phyloP scores from a whole-genome alignment of 2,329 filamentous ascomycete species.

The Boeremia lycopersici region DNA sequence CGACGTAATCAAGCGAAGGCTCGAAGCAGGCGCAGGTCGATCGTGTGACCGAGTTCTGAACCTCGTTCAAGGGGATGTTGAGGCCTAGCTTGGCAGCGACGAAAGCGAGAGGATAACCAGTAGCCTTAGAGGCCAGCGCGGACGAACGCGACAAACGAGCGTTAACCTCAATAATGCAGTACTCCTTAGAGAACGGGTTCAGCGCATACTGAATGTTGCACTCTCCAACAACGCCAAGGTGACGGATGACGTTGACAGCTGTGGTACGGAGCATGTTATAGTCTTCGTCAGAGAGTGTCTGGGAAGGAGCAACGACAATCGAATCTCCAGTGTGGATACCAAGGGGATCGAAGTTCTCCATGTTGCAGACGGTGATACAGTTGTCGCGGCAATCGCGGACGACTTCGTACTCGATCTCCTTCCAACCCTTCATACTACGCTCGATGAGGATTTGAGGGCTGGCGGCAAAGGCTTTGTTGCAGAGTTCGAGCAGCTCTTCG shows the following conservation, averaged over 20 bases:
- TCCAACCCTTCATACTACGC: slow-evolving; percentile 99
- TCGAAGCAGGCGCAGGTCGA: slow-evolving; percentile 97
- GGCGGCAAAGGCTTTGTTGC: slow-evolving; percentile 91
- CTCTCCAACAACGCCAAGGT: slow-evolving; percentile 95
- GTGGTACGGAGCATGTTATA: slow-evolving; percentile 99
- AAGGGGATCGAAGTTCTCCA: slow-evolving; percentile 99
- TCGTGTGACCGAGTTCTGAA: slow-evolving; percentile 94
- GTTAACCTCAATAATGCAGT: slow-evolving; percentile 99
- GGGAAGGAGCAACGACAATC: slow-evolving; percentile 95
- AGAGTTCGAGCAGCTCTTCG: slow-evolving; percentile 80
- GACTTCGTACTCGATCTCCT: slow-evolving; percentile 98
- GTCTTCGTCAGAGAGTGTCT: slow-evolving; percentile 95
- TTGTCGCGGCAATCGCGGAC: slow-evolving; percentile 95
- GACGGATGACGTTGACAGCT: slow-evolving; percentile 94
- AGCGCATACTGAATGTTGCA: slow-evolving; percentile 99
- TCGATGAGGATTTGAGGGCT: slow-evolving; percentile 97
- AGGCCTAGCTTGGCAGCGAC: slow-evolving; percentile 96
- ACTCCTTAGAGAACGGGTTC: slow-evolving; percentile 93
- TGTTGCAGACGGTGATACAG: slow-evolving; percentile 99
- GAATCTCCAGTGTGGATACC: slow-evolving; percentile 98
- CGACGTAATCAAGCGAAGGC: slow-evolving; percentile 95
- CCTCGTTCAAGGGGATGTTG: slow-evolving; percentile 92
- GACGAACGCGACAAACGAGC: slow-evolving; percentile 94
- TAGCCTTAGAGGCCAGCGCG: slow-evolving; percentile 94
- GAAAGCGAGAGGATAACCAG: slow-evolving; percentile 93